Evolutionary conservation across 257 asterid species (phyloP), one percentile per base, ranked within the genome.

Genomic region (Euphrasia confusa): DNA sequence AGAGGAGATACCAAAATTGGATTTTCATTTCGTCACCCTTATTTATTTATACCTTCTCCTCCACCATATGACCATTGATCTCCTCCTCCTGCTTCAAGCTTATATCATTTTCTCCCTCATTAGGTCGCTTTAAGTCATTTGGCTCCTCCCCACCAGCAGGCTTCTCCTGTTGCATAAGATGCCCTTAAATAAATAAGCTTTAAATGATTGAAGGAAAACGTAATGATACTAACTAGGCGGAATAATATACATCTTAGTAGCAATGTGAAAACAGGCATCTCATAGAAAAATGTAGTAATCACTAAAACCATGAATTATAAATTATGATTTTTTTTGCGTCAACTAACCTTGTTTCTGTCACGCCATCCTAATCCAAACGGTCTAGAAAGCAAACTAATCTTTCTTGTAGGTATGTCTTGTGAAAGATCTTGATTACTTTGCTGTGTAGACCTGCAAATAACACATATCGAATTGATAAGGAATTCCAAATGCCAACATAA

Each of bases 321-420:
- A 44, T 42, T 33, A 33, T 33, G 39, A 21, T 21, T 33, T 14
- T 42, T 3, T 32, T 59, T 48, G 49, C 30, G 28, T 58, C n/a
- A 32, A 67, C 84, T 76, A 68, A 81, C 96, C 96, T 91, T 91
- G 82, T 82, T 91, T 78, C 78, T 78, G 59, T 91, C 96, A 21
- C 96, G 85, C 98, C 98, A 88, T 48, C 93, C 86, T 52, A 87
- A 78, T 60, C 85, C 90, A 73, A 84, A 87, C 68, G 96, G 94
- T 74, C 92, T 76, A 5, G 96, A 82, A 18, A 90, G 86, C 80
- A 91, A 77, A 78, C 95, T 79, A 61, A 79, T 82, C 79, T 85
- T 91, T 77, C 92, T 79, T 44, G 78, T 17, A n/a, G 89, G 89
- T 9, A 78, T 77, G 17, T 91, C 96, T 61, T 72, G 89, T 42